Evolutionary conservation across 1,284 basidiomycete species (phyloP), one percentile per base, ranked within the genome.

Genomic region (Pterula multifida): DNA sequence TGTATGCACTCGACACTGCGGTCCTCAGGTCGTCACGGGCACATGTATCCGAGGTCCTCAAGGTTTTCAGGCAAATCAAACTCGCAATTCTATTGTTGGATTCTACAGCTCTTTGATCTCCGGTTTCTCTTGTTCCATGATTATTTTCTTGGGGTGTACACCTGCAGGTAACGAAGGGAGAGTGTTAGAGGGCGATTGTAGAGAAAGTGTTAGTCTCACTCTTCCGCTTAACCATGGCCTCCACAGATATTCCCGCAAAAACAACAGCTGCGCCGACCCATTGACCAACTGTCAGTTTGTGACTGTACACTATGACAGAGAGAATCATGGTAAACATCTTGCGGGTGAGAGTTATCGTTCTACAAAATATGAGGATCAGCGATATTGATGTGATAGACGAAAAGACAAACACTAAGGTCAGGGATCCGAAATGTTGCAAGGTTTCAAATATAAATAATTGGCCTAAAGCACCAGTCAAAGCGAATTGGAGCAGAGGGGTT

Each of bases 381-480:
- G 22, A 45, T 36, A 45, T 36, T 21, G 45, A 11, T 3, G 23
- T 12, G 44, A 47, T 35, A 13, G 49, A 3, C 26, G 23, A 45
- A 12, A 17, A 26, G 3, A 76, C 85, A 49, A 72, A 91, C 87
- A 92, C 90, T 24, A 97, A 71, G 1, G 95, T 98, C 53, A 98
- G 70, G 6, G 87, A 91, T 17, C 96, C 96, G 63, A 98, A 99
- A 59, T 94, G 86, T 57, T 93, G 86, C 53, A 99, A 74, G 0
- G 96, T 98, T 71, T 97, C 95, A 57, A 98, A 99, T 58, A 99
- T 98, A 69, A 98, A 98, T 11, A 98, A 70, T 64, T 98, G 95
- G 0, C 95, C 95, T 17, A 97, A 69, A 0, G 95, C 90, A 35
- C 96, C 96, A 0, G 93, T 90, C 9, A 91, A 64, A 2, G 90